A percentile compares a stretch with the other conserved stretches of the same genome.
These are phyloP conservation scores for Cephaloascus fragrans DNA, from an alignment of 805 yeast species.

Conservation along the genomic window DNA sequence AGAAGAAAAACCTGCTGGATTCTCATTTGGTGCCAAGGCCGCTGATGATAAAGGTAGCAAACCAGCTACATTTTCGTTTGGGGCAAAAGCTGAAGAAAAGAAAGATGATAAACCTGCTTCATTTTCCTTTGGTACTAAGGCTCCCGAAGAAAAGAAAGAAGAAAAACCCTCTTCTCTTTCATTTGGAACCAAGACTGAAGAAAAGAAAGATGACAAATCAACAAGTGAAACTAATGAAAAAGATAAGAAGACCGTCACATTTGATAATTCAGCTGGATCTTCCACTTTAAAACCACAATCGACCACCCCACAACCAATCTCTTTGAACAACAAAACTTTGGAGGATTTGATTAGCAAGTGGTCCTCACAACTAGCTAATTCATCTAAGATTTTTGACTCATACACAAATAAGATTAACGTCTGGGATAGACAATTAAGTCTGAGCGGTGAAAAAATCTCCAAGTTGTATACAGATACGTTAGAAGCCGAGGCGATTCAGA, in stretches of 20 bases:
- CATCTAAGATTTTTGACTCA: conserved; percentile 63
- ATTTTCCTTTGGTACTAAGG: conserved; percentile 57
- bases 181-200: no score
- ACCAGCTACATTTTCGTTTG: conserved; percentile 15
- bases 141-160: conserved; percentile 21
- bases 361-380: conserved; percentile 75
- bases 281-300: conserved; percentile 38
- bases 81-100: conserved; percentile 13
- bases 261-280: conserved; percentile 11
- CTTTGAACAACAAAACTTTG: conserved; percentile 82
- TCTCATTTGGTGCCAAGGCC: conserved; percentile 6
- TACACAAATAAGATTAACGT: conserved; percentile 67
- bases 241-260: conserved; percentile 13
- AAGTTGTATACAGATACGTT: conserved; percentile 68
- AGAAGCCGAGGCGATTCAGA: conserved; percentile 78
- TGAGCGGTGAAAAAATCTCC: conserved; percentile 78
- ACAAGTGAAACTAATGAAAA: conserved; percentile 4
- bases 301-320: conserved; percentile 57
- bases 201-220: conserved; percentile 8
- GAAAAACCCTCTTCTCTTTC: no score
- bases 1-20: conserved; percentile 4
- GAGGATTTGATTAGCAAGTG: conserved; percentile 90
- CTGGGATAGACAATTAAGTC: conserved; percentile 82
- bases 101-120: conserved; percentile 24
- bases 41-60: conserved; percentile 7